Evolutionary conservation across 495 filamentous ascomycete genomes (phyloP), one percentile per base, ranked within the genome.

Genomic region (Talaromyces borbonicus): DNA sequence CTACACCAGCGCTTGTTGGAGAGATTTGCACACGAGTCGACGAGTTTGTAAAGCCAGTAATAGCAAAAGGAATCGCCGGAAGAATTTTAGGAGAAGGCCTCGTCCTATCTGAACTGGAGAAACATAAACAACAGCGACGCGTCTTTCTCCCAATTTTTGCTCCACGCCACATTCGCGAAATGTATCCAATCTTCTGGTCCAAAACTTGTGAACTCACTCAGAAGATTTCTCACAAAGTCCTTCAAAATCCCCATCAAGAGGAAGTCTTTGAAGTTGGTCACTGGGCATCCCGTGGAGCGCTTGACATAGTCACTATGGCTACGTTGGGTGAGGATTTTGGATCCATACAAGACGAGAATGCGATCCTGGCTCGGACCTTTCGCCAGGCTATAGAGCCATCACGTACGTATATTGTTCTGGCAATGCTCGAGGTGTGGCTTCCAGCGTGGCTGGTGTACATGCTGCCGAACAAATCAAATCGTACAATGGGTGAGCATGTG

Each of bases 291-390:
- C 70, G 84, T 9, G 75, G 72, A 2, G 83, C 85, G 0, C 75
- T 90, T 12, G 86, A 90, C 51, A 88, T 89, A 43, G 84, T 90
- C 49, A 83, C 85, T 22, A 49, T 78, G 2, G 79, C 83, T 0
- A 84, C 83, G 1, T 67, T 90, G 23, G 85, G 83, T 1, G 67
- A 74, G 24, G 79, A 87, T 48, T 89, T 90, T 52, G 63, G 69
- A 32, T 32, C 30, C 30, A 32, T 32, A 32, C 30, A 32, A 32
- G 30, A 32, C 9, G 30, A 32, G 30, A 32, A 32, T 14, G 30
- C 30, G 7, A 32, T 14, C 15, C 15, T 32, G 30, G 30, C 30
- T 12, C 12, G 15, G 15, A 32, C 30, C 30, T 32, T 32, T 32
- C 30, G 30, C 4, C 7, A 7, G 9, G 30, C 30, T 14, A 32